Conservation (phyloP, 129 eudicot genomes). For the Apium graveolens region DNA sequence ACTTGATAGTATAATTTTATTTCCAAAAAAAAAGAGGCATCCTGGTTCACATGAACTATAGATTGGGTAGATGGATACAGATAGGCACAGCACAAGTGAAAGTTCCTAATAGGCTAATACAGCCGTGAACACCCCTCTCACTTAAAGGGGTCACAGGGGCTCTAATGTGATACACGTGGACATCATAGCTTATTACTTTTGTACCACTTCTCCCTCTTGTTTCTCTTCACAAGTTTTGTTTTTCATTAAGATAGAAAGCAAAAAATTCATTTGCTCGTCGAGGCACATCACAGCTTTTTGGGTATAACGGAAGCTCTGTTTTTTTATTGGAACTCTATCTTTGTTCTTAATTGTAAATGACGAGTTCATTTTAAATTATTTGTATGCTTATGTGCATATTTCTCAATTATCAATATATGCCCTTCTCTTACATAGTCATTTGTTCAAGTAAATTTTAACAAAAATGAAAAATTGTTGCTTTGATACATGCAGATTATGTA, state of each 20-base stretch:
- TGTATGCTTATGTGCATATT: neutral
- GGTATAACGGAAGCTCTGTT: neutral
- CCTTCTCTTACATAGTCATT: neutral
- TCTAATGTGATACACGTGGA: too few species aligned
- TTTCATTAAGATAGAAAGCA: neutral
- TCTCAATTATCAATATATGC: neutral
- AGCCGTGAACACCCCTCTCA: neutral
- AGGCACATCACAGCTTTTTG: neutral
- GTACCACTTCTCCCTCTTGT: neutral
- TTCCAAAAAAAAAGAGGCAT: too few species aligned
- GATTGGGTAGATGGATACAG: neutral
- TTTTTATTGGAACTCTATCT: neutral
- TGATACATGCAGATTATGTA: conserved; percentile 64
- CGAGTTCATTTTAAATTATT: neutral
- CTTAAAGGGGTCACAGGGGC: neutral
- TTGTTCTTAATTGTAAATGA: neutral
- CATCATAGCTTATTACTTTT: neutral
- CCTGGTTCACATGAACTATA: neutral
- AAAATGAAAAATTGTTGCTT: neutral
- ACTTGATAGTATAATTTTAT: neutral
- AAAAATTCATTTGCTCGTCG: neutral
- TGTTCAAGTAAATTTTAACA: neutral
- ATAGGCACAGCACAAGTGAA: neutral
- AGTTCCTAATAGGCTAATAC: neutral
- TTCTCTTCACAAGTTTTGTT: neutral